Evolutionary conservation across 768 basidiomycete species (phyloP), one percentile per base, ranked within the genome.

Genomic region (Lentinula detonsa): DNA sequence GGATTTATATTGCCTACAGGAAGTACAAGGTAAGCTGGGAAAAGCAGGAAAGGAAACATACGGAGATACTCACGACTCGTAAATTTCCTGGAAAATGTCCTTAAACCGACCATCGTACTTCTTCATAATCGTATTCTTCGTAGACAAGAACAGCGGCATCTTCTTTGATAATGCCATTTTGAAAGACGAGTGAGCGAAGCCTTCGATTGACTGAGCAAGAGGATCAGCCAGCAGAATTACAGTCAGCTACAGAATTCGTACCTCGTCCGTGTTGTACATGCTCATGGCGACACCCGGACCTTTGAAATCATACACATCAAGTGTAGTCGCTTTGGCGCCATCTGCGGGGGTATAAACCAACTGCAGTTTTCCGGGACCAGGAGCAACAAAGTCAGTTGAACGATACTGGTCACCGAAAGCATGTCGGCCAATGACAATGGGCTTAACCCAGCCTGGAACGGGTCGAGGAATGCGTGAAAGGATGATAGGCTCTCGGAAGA

Each of bases 61-160:
- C 31, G 31, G 37, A 18, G 21, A 28, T 45, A 63, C 18, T 28
- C 8, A 84, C 80, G 78, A 68, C 6, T 96, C 92, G 72, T 93
- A 99, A 68, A 98, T 88, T 69, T 97, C 94, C 73, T 98, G 87
- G 87, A 99, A 97, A 71, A 96, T 95, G 69, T 99, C 97, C 81
- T 99, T 99, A 85, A 98, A 99, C 34, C 95, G 85, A 48, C 97
- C 97, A 69, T 98, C 97, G 73, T 99, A 99, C 71, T 89, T 95
- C 79, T 99, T 96, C 70, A 96, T 70, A 75, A 96, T 95, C 23
- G 93, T 96, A 76, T 96, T 98, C 80, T 99, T 98, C 45, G 96
- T 98, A 10, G 93, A 95, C 91, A 98, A 85, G 82, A 95, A 98
- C 86, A 92, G 72, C 45, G 87, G 83, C 82, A 91, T 85, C 72